Conservation (phyloP, 371 early-diverging fungal genomes). For the Syncephalastrum contaminatum region DNA sequence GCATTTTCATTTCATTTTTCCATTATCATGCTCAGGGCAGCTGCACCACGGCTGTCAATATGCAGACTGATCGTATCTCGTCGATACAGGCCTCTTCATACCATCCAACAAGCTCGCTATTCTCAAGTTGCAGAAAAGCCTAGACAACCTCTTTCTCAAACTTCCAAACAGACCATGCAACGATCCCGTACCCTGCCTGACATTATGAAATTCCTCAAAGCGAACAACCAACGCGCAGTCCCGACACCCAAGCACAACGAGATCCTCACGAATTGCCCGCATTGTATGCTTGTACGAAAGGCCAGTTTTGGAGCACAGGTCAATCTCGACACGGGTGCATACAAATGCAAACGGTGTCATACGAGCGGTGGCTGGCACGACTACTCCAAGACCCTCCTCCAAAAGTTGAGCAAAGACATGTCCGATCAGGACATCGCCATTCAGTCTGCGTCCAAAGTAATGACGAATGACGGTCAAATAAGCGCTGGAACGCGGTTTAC, state of each 20-base stretch:
- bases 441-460: conserved; percentile 5
- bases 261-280: conserved; percentile 43
- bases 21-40: too few relatives aligned
- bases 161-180: too few relatives aligned
- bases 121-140: too few relatives aligned
- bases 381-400: conserved; percentile 4
- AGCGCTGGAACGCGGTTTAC: conserved; percentile 11
- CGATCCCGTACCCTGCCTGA: conserved; percentile 6
- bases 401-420: conserved; percentile 7
- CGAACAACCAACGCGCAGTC: conserved; percentile 36
- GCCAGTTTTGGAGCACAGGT: conserved; percentile 41
- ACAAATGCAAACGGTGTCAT: conserved; percentile 28
- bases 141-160: too few relatives aligned
- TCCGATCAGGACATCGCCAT: too few relatives aligned
- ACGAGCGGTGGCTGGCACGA: conserved; percentile 10
- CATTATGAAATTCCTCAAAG: conserved; percentile 37
- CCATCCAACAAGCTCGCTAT: too few relatives aligned
- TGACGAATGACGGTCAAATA: background rate
- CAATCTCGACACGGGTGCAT: conserved; percentile 33
- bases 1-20: too few relatives aligned
- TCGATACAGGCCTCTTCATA: too few relatives aligned
- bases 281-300: conserved; percentile 36
- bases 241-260: conserved; percentile 25
- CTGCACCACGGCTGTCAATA: too few relatives aligned
- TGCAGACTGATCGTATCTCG: too few relatives aligned